A percentile compares a stretch with the other conserved stretches of the same genome.
These are phyloP conservation scores for Phytophthora nicotianae DNA, from an alignment of 352 stramenopile genomes.

Conservation along the genomic window DNA sequence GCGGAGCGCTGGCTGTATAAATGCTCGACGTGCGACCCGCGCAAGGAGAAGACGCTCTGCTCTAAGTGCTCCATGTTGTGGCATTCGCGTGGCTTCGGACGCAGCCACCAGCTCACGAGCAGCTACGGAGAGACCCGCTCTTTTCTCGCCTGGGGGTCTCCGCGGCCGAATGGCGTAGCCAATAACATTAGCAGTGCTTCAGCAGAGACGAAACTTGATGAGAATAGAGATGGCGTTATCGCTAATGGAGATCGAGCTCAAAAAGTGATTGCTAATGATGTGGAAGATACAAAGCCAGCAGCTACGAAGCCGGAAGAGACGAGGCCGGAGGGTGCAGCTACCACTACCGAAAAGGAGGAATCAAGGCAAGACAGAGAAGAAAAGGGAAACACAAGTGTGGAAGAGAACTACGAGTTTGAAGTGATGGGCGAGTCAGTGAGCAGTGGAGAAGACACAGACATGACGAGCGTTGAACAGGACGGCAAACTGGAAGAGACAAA, in stretches of 20 bases:
- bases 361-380: background rate
- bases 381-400: too few species aligned
- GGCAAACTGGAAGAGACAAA: constrained; percentile 7
- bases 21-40: constrained; percentile 49
- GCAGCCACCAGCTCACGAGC: constrained; percentile 39
- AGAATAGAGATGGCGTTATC: background rate
- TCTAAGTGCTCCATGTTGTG: constrained; percentile 34
- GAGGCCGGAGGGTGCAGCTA: background rate
- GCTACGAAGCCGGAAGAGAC: constrained; percentile 8
- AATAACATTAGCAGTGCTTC: constrained; percentile 2
- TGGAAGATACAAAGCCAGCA: background rate
- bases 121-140: constrained; percentile 25
- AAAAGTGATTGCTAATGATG: background rate
- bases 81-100: constrained; percentile 45
- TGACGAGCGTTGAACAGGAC: constrained; percentile 16
- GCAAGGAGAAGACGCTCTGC: constrained; percentile 38
- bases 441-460: constrained; percentile 14
- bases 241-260: background rate
- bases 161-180: background rate
- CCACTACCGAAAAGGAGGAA: too few species aligned
- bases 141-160: constrained; percentile 28
- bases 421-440: constrained; percentile 7
- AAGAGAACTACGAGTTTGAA: constrained; percentile 24
- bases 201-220: background rate
- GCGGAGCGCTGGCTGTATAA: constrained; percentile 30